These are phyloP conservation scores for Phragmites australis DNA, from an alignment of 176 grass and related monocot genomes.

Conservation along the genomic window DNA sequence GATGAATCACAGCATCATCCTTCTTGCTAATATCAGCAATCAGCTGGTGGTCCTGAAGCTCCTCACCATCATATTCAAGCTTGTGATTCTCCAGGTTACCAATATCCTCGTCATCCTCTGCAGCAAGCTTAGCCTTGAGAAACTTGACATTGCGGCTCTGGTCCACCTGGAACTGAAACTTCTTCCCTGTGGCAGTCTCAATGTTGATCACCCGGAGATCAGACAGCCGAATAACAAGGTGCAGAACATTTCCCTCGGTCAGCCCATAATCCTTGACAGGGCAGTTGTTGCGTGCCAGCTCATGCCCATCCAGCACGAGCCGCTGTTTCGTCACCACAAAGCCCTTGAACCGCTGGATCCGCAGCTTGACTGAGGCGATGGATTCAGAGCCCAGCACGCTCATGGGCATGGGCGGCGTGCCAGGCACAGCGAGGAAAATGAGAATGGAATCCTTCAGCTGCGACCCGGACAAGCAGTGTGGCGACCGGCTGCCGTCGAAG, in stretches of 20 bases:
- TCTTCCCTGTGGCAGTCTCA: constrained; percentile 54
- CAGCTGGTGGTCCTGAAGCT: constrained; percentile 64
- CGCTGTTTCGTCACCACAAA: constrained; percentile 71
- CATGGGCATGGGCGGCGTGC: constrained; percentile 56
- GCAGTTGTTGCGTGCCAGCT: constrained; percentile 59
- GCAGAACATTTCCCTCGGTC: constrained; percentile 62
- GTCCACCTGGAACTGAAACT: constrained; percentile 65
- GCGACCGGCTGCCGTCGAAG: constrained; percentile 41
- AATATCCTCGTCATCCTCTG: constrained; percentile 43
- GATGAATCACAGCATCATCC: constrained; percentile 62
- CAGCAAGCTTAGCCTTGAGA: constrained; percentile 61
- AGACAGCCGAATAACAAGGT: constrained; percentile 62
- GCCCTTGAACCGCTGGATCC: constrained; percentile 69
- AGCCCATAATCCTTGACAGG: constrained; percentile 66
- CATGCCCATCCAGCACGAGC: constrained; percentile 68
- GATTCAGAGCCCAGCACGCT: constrained; percentile 64
- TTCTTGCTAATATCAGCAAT: constrained; percentile 76
- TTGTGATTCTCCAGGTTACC: constrained; percentile 48
- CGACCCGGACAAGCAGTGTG: constrained; percentile 33
- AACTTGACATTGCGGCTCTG: constrained; percentile 50
- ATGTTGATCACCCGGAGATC: constrained; percentile 68
- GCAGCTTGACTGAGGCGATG: constrained; percentile 76
- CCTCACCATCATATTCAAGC: constrained; percentile 57
- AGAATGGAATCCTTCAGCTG: constrained; percentile 58
- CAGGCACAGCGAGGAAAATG: constrained; percentile 64